Conservation (phyloP, 352 stramenopile genomes). For the Elongisporangium anandrum region DNA sequence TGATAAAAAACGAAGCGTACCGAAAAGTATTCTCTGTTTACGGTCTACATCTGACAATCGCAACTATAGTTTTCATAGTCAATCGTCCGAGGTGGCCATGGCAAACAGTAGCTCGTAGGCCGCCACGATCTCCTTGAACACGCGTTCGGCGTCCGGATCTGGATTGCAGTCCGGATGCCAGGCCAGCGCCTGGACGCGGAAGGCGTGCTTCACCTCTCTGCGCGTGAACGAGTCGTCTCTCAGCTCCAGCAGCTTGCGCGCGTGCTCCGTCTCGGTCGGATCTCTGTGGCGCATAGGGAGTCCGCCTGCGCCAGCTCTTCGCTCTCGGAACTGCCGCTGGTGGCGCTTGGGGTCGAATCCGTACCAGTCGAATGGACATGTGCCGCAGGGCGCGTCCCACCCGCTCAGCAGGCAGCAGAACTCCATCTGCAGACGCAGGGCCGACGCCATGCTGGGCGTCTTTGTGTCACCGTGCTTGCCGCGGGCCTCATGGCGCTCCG, state of each 20-base stretch:
- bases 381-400: constrained; percentile 52
- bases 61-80: neutral
- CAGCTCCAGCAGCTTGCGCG: constrained; percentile 19
- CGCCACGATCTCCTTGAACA: constrained; percentile 83
- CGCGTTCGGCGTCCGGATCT: constrained; percentile 58
- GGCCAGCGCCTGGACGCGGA: constrained; percentile 72
- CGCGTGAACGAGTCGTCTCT: constrained; percentile 38
- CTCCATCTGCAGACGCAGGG: constrained; percentile 42
- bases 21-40: no score
- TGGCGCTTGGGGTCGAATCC: constrained; percentile 43
- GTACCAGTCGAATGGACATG: constrained; percentile 68
- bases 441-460: neutral
- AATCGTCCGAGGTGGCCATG: constrained; percentile 1
- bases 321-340: constrained; percentile 3
- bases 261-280: constrained; percentile 12
- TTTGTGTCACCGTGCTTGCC: constrained; percentile 15
- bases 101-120: constrained; percentile 85
- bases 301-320: constrained; percentile 1
- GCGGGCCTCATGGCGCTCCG: constrained; percentile 29
- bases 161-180: constrained; percentile 93
- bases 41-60: no score
- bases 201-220: constrained; percentile 44
- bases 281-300: constrained; percentile 12
- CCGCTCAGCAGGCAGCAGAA: constrained; percentile 71
- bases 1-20: no score